Conservation (phyloP, 306 rosid species). For the Rosa chinensis region DNA sequence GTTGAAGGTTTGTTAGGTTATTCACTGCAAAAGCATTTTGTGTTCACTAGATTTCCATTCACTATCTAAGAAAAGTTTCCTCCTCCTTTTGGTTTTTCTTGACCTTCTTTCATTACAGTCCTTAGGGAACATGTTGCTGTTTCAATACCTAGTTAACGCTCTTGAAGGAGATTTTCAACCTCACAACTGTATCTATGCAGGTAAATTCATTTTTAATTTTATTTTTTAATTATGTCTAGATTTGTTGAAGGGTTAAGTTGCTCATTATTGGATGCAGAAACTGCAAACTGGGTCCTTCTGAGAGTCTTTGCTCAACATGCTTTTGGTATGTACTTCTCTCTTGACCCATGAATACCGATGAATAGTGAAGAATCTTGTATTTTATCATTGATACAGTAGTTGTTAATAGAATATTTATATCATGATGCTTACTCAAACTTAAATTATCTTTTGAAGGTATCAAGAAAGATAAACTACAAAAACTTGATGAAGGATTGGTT, state of each 20-base stretch:
- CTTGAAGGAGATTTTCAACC: constrained; percentile 74
- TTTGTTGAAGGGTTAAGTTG: constrained; percentile 30
- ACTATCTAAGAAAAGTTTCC: not conserved
- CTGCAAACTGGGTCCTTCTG: constrained; percentile 57
- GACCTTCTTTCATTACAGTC: constrained; percentile 52
- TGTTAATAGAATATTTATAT: not conserved
- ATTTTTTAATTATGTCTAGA: not conserved
- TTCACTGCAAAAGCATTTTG: not conserved
- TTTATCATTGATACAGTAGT: constrained; percentile 9
- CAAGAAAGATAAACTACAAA: constrained; percentile 69
- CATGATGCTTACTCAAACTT: constrained; percentile 13
- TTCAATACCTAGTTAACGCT: constrained; percentile 72
- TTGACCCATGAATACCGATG: constrained; percentile 21
- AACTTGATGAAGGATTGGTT: constrained; percentile 67
- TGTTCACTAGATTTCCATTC: not conserved
- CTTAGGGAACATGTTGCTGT: constrained; percentile 59
- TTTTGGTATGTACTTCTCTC: constrained; percentile 55
- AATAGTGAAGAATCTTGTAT: constrained; percentile 22
- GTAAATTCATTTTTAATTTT: constrained; percentile 32
- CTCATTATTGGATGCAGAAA: constrained; percentile 50
- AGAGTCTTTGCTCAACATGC: constrained; percentile 73
- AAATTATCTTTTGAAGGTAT: constrained; percentile 53
- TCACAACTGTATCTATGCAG: constrained; percentile 49
- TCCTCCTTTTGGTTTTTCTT: constrained; percentile 6
- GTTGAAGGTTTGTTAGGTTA: too few relatives aligned